A percentile compares a stretch with the other conserved stretches of the same genome.
Conservation (phyloP, 495 filamentous ascomycete species). For the Trichoderma virens region DNA sequence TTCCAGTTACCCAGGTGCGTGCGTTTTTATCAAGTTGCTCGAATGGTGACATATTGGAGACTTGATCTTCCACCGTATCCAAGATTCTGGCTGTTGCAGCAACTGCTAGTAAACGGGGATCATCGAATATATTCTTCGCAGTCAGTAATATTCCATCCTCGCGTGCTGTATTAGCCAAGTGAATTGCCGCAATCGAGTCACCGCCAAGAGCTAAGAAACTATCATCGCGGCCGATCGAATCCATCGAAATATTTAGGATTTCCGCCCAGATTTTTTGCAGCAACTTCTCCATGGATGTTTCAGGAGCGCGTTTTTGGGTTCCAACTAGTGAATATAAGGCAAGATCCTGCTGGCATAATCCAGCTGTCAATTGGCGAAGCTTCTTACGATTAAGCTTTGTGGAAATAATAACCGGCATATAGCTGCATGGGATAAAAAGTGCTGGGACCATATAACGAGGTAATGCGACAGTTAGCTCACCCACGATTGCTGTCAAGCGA, state of each 20-base stretch:
- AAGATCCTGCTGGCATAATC: not conserved
- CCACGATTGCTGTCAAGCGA: not conserved
- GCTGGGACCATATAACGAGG: constrained; percentile 18
- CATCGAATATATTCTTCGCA: constrained; percentile 30
- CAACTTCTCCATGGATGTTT: constrained; percentile 11
- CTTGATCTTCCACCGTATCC: too few relatives aligned
- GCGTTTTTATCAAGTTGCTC: constrained; percentile 13
- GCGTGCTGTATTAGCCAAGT: not conserved
- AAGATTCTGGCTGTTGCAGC: too few relatives aligned
- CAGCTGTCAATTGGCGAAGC: not conserved
- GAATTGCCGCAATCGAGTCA: constrained; percentile 9
- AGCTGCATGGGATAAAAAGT: constrained; percentile 12
- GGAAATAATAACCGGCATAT: constrained; percentile 36
- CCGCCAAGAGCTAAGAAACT: constrained; percentile 41
- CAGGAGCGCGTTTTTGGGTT: constrained; percentile 1
- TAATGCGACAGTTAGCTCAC: constrained; percentile 3
- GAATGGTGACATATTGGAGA: not conserved
- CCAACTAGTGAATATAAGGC: not conserved
- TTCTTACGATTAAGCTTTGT: constrained; percentile 4
- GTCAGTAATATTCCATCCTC: not conserved
- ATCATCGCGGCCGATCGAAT: constrained; percentile 36
- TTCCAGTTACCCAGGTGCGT: not conserved
- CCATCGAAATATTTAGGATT: not conserved
- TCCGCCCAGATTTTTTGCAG: constrained; percentile 1
- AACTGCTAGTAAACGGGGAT: constrained; percentile 19